A percentile compares a stretch with the other conserved stretches of the same genome.
phyloP scores from a whole-genome alignment of 495 filamentous ascomycete genomes.

The Friedmanniomyces endolithicus region DNA sequence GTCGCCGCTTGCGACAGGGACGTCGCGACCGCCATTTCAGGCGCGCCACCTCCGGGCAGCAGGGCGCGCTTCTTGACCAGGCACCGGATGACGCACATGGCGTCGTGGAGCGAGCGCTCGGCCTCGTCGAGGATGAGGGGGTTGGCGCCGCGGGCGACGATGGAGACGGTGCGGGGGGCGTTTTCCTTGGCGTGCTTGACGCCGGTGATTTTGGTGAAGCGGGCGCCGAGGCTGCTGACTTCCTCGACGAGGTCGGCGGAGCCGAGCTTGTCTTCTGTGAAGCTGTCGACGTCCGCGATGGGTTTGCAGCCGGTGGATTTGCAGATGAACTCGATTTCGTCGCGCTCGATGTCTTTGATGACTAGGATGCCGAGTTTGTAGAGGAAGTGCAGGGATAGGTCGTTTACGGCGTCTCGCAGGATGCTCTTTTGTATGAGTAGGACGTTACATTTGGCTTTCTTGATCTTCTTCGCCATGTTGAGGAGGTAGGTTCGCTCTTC shows the following conservation, averaged over 20 bases:
- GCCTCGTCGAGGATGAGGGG: slow-evolving; percentile 89
- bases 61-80: slow-evolving; percentile 95
- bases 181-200: slow-evolving; percentile 47
- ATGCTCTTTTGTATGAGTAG: slow-evolving; percentile 98
- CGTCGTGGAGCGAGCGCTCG: slow-evolving; percentile 89
- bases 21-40: slow-evolving; percentile 88
- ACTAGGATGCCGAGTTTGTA: slow-evolving; percentile 90
- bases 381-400: slow-evolving; percentile 91
- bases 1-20: slow-evolving; percentile 68
- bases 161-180: slow-evolving; percentile 64
- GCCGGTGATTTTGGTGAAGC: slow-evolving; percentile 88
- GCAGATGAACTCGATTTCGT: slow-evolving; percentile 98
- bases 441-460: slow-evolving; percentile 98
- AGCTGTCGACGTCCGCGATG: slow-evolving; percentile 95
- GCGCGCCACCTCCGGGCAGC: slow-evolving; percentile 89
- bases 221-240: slow-evolving; percentile 69
- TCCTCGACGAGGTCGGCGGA: slow-evolving; percentile 93
- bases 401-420: slow-evolving; percentile 92
- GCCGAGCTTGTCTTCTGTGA: slow-evolving; percentile 97
- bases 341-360: slow-evolving; percentile 94
- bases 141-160: slow-evolving; percentile 91
- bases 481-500: slow-evolving; percentile 96
- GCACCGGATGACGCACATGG: slow-evolving; percentile 93
- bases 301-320: slow-evolving; percentile 95
- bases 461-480: slow-evolving; percentile 99